phyloP scores from a whole-genome alignment of 176 grass and related monocot species.

The Rhipidocladum racemiflorum region DNA sequence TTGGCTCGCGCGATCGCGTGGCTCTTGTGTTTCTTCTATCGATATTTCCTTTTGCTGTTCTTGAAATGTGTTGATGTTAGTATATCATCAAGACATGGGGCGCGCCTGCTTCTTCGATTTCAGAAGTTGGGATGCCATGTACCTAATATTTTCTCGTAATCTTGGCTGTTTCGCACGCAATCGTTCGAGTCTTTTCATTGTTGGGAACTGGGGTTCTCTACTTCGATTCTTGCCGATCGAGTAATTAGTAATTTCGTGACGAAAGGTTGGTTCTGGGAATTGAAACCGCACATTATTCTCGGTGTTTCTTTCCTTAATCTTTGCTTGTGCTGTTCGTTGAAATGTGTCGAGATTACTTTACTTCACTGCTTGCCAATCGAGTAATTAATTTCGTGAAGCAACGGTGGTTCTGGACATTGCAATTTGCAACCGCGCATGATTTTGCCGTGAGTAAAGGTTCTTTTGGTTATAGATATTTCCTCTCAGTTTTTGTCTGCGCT shows the following conservation, averaged over 20 bases:
- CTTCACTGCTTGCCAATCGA: background rate
- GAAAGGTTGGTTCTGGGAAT: background rate
- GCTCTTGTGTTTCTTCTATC: background rate
- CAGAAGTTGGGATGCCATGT: background rate
- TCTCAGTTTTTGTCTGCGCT: background rate
- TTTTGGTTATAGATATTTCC: background rate
- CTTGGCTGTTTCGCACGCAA: background rate
- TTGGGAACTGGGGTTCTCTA: background rate
- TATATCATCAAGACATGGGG: background rate
- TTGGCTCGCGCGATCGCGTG: background rate
- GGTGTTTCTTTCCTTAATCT: background rate
- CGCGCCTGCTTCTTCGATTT: background rate
- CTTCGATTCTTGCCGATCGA: background rate
- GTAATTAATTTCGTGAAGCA: conserved; percentile 9
- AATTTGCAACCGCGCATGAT: background rate
- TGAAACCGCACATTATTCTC: background rate
- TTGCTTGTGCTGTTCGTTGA: background rate
- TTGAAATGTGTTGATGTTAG: background rate
- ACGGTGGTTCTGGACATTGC: conserved; percentile 1
- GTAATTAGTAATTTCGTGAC: background rate
- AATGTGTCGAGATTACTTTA: background rate
- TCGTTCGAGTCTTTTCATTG: background rate
- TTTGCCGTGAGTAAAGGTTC: background rate
- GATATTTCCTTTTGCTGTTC: background rate
- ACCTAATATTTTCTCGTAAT: background rate